A percentile compares a stretch with the other conserved stretches of the same genome.
Evolutionary conservation across 805 yeast species (phyloP).

Genomic region (Candida golubevii): DNA sequence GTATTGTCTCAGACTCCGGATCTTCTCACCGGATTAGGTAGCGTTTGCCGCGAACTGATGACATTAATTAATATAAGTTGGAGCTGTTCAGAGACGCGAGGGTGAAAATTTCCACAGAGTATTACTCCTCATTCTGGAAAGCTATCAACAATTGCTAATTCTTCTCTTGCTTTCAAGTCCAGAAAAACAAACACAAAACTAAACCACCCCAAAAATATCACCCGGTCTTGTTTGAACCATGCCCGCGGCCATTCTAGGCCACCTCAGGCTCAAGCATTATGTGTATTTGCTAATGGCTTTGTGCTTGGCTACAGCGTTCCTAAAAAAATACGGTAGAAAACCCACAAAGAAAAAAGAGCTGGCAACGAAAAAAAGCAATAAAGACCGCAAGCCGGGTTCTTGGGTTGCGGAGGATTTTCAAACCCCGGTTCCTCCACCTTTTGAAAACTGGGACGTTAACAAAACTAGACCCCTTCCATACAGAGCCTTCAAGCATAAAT

Average conservation of each 20-base stretch:
- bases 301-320: constrained; percentile 7
- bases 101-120: too few species aligned
- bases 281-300: constrained; percentile 11
- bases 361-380: constrained; percentile 25
- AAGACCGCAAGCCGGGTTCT: constrained; percentile 42
- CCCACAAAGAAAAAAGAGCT: constrained; percentile 1
- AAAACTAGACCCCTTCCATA: constrained; percentile 56
- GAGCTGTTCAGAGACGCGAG: too few species aligned
- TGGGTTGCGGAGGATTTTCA: constrained; percentile 53
- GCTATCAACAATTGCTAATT: too few species aligned
- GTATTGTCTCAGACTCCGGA: too few species aligned
- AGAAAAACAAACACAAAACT: too few species aligned
- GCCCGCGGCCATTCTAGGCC: background rate
- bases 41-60: too few species aligned
- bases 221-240: too few species aligned
- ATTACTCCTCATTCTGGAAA: too few species aligned
- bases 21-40: too few species aligned
- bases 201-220: too few species aligned
- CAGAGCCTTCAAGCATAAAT: constrained; percentile 63
- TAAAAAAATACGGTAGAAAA: constrained; percentile 3
- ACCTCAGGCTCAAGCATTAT: constrained; percentile 12
- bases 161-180: too few species aligned
- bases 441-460: constrained; percentile 44
- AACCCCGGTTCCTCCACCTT: constrained; percentile 48
- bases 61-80: too few species aligned